Evolutionary conservation across 164 flowering plant genomes (phyloP), one percentile per base, ranked within the genome.

Genomic region (Kalanchoe fedtschenkoi): DNA sequence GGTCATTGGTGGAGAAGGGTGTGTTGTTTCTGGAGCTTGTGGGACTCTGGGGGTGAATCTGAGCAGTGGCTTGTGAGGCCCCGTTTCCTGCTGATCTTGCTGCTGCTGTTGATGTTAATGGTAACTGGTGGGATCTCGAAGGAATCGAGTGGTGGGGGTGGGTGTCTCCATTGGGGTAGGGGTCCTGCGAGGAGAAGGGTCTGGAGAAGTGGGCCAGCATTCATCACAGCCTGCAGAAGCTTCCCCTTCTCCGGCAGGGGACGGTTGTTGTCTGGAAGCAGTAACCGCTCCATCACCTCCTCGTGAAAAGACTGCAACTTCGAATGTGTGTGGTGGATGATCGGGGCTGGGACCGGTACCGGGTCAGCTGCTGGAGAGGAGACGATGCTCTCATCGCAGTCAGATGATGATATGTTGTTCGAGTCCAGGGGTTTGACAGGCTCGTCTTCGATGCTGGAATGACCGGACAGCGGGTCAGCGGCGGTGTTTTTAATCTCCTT

Each of bases 231-330:
- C 34, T 54, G 39, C 11, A 60, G 46, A 26, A 55, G 28, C 26
- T 34, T 62, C n/a, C 70, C 70, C 21, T 68, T 62, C 19, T 62
- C 37, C 16, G 70, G 66, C 33, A 62, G 33, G 28, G 62, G 58
- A 28, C 13, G 6, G 30, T 13, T 51, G 56, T 26, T 62, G n/a
- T 24, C 39, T 16, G 56, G 61, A 19, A 33, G 46, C 46, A 42
- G 61, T 58, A 58, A 34, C 10, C 28, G 0, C n/a, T 58, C 28
- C 28, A 58, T 58, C 13, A 34, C 41, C 19, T 58, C 41, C 16
- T 58, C 41, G 4, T 58, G 24, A 37, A 58, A 58, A 32, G 61
- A 34, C 30, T 5, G 42, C 2, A 37, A 22, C 42, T 58, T 34
- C 16, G 42, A 7, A 17, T 19, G 42, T 34, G 28, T 19, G 15